These are phyloP conservation scores for Saprolegnia diclina DNA, from an alignment of 352 stramenopile species.

Conservation along the genomic window DNA sequence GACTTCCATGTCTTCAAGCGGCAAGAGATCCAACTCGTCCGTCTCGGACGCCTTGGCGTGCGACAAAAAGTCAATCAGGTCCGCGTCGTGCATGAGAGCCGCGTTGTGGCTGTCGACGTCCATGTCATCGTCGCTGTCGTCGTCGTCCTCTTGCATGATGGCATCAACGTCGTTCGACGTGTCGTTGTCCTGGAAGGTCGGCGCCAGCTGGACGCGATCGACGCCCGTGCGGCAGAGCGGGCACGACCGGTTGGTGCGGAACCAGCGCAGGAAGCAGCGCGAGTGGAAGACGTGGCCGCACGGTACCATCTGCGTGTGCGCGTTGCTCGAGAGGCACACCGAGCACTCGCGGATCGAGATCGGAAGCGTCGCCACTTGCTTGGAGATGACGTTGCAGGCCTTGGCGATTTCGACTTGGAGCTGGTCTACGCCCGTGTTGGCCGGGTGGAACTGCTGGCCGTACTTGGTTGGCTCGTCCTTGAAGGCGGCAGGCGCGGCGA, in stretches of 20 bases:
- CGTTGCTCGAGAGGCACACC: conserved; percentile 65
- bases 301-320: conserved; percentile 53
- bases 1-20: conserved; percentile 45
- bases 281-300: conserved; percentile 78
- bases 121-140: conserved; percentile 34
- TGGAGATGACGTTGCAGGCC: conserved; percentile 47
- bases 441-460: neutral
- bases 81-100: conserved; percentile 26
- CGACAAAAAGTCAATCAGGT: conserved; percentile 36
- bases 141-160: conserved; percentile 68
- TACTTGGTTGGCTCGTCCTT: neutral
- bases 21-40: conserved; percentile 57
- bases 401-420: conserved; percentile 62
- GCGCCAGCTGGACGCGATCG: conserved; percentile 52
- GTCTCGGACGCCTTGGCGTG: conserved; percentile 43
- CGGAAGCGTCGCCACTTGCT: conserved; percentile 40
- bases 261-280: conserved; percentile 75
- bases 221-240: conserved; percentile 60
- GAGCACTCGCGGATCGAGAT: conserved; percentile 64
- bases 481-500: neutral
- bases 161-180: conserved; percentile 47
- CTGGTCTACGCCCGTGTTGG: conserved; percentile 37
- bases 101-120: neutral
- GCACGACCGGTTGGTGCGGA: conserved; percentile 64
- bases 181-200: conserved; percentile 30